Conservation (phyloP, 2,329 filamentous ascomycete species). For the Xylariaceae sp. region DNA sequence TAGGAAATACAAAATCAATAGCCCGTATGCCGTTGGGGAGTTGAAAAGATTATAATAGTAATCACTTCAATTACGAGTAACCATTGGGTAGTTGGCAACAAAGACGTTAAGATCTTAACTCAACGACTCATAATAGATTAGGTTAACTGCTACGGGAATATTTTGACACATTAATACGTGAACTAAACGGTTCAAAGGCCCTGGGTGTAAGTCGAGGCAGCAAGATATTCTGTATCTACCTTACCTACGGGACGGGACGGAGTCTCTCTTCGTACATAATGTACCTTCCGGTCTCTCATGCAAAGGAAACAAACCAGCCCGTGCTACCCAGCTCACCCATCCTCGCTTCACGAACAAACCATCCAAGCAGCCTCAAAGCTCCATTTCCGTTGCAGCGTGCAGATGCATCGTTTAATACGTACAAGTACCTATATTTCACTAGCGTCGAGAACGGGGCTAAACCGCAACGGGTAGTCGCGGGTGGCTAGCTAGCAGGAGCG, state of each 20-base stretch:
- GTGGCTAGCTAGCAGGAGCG: constrained; percentile 16
- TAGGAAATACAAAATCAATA: no score
- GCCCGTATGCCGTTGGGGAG: no score
- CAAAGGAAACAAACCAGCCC: constrained; percentile 13
- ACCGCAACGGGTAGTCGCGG: constrained; percentile 28
- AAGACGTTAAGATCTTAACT: no score
- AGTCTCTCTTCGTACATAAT: no score
- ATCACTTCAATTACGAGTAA: no score
- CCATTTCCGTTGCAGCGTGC: constrained; percentile 27
- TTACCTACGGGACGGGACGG: background rate
- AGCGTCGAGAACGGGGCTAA: constrained; percentile 25
- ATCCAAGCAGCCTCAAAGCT: constrained; percentile 31
- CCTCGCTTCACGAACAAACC: constrained; percentile 26
- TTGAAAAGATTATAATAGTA: no score
- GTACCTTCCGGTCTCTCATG: background rate
- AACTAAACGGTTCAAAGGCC: no score
- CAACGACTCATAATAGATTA: background rate
- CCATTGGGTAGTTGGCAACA: no score
- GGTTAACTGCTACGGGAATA: background rate
- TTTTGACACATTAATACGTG: no score
- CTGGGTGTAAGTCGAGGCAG: no score
- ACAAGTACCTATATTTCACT: constrained; percentile 12
- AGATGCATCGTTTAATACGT: constrained; percentile 14
- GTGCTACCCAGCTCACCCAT: constrained; percentile 1
- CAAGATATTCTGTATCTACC: background rate